Evolutionary conservation across 2,329 filamentous ascomycete genomes (phyloP).

Genomic region (Diaporthe citrichinensis): DNA sequence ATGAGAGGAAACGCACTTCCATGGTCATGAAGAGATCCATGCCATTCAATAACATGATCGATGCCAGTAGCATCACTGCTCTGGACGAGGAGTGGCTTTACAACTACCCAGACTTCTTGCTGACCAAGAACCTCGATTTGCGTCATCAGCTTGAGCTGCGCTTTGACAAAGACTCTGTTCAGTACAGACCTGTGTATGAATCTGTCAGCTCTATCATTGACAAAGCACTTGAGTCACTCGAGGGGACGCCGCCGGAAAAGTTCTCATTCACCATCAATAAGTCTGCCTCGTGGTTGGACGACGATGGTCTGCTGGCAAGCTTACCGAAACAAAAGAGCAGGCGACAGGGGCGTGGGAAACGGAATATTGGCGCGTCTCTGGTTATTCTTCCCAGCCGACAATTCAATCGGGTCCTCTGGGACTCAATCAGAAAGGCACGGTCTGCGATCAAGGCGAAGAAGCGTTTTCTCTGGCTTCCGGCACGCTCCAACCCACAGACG

Average conservation of each 20-base stretch:
- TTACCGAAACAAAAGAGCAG: neutral
- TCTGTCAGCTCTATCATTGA: neutral
- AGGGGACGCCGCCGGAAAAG: neutral
- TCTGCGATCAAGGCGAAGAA: neutral
- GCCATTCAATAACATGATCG: conserved; percentile 37
- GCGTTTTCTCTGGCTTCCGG: neutral
- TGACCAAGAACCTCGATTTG: neutral
- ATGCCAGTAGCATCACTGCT: conserved; percentile 37
- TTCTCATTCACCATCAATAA: too few relatives aligned
- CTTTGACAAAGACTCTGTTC: neutral
- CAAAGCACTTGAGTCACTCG: neutral
- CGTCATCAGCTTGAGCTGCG: neutral
- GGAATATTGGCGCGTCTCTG: neutral
- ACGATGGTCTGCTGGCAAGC: neutral
- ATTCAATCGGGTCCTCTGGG: too few relatives aligned
- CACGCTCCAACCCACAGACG: neutral
- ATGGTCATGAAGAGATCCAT: conserved; percentile 37
- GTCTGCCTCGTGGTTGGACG: too few relatives aligned
- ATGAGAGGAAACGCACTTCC: neutral
- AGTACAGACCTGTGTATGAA: neutral
- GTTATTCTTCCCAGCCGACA: too few relatives aligned
- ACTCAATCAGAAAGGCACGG: neutral
- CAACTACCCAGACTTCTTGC: conserved; percentile 42
- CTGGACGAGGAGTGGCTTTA: conserved; percentile 45
- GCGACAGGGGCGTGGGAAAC: neutral